Conservation (phyloP, 768 basidiomycete species). For the Mycena filopes region DNA sequence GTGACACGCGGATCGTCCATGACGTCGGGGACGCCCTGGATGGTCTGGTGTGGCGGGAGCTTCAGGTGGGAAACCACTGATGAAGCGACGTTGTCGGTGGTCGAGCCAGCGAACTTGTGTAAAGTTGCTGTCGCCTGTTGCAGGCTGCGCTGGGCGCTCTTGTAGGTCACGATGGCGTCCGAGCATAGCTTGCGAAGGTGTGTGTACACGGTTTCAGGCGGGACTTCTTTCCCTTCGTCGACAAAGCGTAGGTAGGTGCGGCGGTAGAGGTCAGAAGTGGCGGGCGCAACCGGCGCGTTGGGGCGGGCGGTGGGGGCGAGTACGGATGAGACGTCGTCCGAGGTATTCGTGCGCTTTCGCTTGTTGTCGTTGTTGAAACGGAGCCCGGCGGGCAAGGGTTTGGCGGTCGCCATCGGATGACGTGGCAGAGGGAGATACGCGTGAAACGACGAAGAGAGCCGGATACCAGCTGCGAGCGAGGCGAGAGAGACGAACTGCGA, state of each 20-base stretch:
- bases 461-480: background rate
- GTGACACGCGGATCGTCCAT: slow-evolving; percentile 1
- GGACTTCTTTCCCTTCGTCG: background rate
- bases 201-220: background rate
- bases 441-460: background rate
- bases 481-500: background rate
- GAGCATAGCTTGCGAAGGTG: background rate
- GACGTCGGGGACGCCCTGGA: slow-evolving; percentile 7
- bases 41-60: slow-evolving; percentile 8
- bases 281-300: background rate
- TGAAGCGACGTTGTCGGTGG: background rate
- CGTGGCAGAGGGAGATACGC: background rate
- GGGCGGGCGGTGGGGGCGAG: background rate
- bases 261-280: background rate
- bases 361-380: slow-evolving; percentile 8
- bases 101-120: background rate
- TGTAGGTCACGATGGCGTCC: background rate
- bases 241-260: background rate
- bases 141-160: background rate
- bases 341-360: background rate
- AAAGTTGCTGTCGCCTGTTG: background rate
- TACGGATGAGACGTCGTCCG: slow-evolving; percentile 5
- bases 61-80: background rate
- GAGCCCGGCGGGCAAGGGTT: background rate
- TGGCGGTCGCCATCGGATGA: background rate